A percentile compares a stretch with the other conserved stretches of the same genome.
These are phyloP conservation scores for Dictyostelium brefeldianum DNA, from an alignment of 78 protist genomes.

Conservation along the genomic window DNA sequence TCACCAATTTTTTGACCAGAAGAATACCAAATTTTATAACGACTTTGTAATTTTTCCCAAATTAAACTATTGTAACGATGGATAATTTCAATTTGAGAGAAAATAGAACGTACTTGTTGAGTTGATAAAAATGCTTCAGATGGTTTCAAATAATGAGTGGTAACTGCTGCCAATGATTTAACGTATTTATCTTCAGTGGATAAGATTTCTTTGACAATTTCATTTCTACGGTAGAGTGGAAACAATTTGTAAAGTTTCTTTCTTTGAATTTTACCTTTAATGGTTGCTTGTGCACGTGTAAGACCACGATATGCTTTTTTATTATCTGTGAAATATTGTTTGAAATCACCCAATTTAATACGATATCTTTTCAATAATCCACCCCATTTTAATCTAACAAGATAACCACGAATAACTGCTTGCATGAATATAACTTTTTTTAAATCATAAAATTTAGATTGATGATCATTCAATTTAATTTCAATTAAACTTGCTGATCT, in stretches of 20 bases:
- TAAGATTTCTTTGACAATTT: constrained; percentile 71
- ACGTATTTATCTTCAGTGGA: constrained; percentile 72
- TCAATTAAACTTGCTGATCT: not conserved
- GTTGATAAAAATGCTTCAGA: constrained; percentile 26
- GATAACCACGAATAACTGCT: constrained; percentile 35
- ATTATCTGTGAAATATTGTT: constrained; percentile 17
- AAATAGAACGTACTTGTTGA: constrained; percentile 46
- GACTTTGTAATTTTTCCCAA: constrained; percentile 22
- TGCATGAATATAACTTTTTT: constrained; percentile 25
- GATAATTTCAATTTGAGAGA: constrained; percentile 72
- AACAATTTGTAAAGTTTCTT: constrained; percentile 26
- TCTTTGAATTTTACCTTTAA: constrained; percentile 50
- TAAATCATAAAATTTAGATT: constrained; percentile 20
- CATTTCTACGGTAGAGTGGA: constrained; percentile 71
- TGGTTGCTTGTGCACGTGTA: constrained; percentile 28
- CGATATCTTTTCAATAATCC: not conserved
- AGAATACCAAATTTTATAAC: constrained; percentile 54
- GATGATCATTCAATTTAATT: constrained; percentile 24
- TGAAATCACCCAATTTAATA: not conserved
- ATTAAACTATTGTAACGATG: constrained; percentile 41
- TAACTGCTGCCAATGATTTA: constrained; percentile 9
- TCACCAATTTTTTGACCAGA: constrained; percentile 71
- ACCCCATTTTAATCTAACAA: not conserved
- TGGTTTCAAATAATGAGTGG: constrained; percentile 22
- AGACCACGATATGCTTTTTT: constrained; percentile 49